phyloP scores from a whole-genome alignment of 2,329 filamentous ascomycete species.

The Ophiostoma populinum region DNA sequence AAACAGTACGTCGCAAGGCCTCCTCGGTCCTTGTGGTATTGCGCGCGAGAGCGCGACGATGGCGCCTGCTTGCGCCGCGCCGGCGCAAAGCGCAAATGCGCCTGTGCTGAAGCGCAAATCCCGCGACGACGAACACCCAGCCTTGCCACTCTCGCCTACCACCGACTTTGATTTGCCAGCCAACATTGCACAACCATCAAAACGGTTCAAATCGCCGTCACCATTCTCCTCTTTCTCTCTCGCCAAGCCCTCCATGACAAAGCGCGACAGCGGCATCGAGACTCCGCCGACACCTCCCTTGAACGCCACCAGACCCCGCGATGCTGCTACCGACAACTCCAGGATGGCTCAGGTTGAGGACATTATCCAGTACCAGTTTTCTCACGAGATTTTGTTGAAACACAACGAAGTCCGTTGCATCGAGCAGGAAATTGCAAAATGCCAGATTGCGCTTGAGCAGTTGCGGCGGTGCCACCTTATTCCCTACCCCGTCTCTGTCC shows the following conservation, averaged over 20 bases:
- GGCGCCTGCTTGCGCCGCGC: constrained; percentile 4
- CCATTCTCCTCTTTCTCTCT: no score
- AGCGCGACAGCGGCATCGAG: neutral
- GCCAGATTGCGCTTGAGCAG: constrained; percentile 84
- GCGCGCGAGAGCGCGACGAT: constrained; percentile 1
- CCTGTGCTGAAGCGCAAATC: constrained; percentile 11
- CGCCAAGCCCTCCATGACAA: no score
- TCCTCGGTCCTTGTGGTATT: constrained; percentile 14
- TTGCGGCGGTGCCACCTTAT: constrained; percentile 82
- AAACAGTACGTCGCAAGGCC: neutral
- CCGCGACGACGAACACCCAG: neutral
- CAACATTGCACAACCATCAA: neutral
- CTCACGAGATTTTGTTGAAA: constrained; percentile 81
- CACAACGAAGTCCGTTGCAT: constrained; percentile 88
- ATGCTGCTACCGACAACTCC: constrained; percentile 15
- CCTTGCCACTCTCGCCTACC: constrained; percentile 7
- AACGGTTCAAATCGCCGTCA: constrained; percentile 17
- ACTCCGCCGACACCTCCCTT: constrained; percentile 8
- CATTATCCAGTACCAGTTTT: constrained; percentile 70
- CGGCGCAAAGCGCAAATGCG: neutral
- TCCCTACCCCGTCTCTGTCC: constrained; percentile 61
- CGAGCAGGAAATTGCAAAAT: constrained; percentile 91
- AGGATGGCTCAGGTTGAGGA: constrained; percentile 46
- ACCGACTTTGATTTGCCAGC: constrained; percentile 2
- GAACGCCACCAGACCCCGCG: constrained; percentile 8